Evolutionary conservation across 805 yeast species (phyloP).

Genomic region (Brettanomyces custersianus): DNA sequence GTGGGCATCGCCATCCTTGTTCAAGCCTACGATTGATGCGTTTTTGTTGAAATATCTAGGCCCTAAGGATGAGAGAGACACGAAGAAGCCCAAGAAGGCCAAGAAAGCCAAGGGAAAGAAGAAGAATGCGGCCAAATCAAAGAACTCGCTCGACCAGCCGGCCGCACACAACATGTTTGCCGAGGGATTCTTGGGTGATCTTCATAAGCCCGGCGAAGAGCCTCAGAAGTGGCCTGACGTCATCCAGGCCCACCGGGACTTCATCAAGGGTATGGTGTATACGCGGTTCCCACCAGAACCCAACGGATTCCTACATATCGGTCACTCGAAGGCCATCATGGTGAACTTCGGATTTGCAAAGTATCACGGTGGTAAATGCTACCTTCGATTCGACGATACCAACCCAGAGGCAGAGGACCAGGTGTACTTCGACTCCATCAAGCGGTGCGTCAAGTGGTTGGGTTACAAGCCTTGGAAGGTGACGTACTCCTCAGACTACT

Average conservation of each 20-base stretch:
- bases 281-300: slow-evolving; percentile 99
- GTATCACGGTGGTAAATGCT: slow-evolving; percentile 77
- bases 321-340: slow-evolving; percentile 96
- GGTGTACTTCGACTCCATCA: slow-evolving; percentile 74
- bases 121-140: not conserved
- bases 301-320: slow-evolving; percentile 93
- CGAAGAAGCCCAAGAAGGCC: slow-evolving; percentile 57
- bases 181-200: slow-evolving; percentile 92
- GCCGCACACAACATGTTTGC: slow-evolving; percentile 69
- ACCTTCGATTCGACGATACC: slow-evolving; percentile 92
- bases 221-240: slow-evolving; percentile 84
- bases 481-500: slow-evolving; percentile 94
- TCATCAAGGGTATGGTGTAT: slow-evolving; percentile 73
- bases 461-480: slow-evolving; percentile 92
- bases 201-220: slow-evolving; percentile 93
- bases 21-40: slow-evolving; percentile 82
- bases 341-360: slow-evolving; percentile 97
- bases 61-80: slow-evolving; percentile 94
- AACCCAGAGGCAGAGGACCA: slow-evolving; percentile 99
- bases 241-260: slow-evolving; percentile 68
- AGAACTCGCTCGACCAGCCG: slow-evolving; percentile 14
- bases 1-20: slow-evolving; percentile 85
- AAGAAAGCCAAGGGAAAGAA: slow-evolving; percentile 2
- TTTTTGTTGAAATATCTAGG: slow-evolving; percentile 69
- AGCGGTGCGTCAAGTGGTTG: slow-evolving; percentile 83